Conservation (phyloP, 2,329 filamentous ascomycete genomes). For the Hypoxylon sp. region DNA sequence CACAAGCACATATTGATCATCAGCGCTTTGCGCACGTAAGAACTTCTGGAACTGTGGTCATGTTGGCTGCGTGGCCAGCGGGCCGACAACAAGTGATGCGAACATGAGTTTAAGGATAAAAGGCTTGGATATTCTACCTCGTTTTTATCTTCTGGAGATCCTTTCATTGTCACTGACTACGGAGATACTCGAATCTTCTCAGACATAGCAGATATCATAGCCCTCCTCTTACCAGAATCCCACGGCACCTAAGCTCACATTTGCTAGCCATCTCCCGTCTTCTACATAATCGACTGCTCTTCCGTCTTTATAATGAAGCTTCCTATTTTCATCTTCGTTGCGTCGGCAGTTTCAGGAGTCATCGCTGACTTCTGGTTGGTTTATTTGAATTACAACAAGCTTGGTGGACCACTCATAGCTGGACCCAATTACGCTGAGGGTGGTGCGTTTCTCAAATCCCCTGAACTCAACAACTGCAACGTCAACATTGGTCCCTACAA, state of each 20-base stretch:
- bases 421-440: background rate
- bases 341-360: slow-evolving; percentile 1
- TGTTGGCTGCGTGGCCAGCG: background rate
- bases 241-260: background rate
- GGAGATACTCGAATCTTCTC: background rate
- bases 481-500: background rate
- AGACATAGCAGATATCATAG: background rate
- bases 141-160: background rate
- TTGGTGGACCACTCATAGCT: background rate
- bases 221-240: background rate
- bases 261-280: background rate
- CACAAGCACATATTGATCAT: background rate
- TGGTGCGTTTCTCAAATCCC: background rate
- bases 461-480: slow-evolving; percentile 9
- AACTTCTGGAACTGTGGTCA: background rate
- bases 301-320: slow-evolving; percentile 18
- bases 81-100: background rate
- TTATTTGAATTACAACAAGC: background rate
- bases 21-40: background rate
- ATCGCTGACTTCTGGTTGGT: slow-evolving; percentile 27
- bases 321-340: slow-evolving; percentile 9
- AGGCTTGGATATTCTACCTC: background rate
- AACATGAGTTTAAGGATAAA: background rate
- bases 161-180: background rate
- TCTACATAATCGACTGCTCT: background rate